Evolutionary conservation across 306 rosid genomes (phyloP).

Genomic region (Herpetospermum pedunculosum): DNA sequence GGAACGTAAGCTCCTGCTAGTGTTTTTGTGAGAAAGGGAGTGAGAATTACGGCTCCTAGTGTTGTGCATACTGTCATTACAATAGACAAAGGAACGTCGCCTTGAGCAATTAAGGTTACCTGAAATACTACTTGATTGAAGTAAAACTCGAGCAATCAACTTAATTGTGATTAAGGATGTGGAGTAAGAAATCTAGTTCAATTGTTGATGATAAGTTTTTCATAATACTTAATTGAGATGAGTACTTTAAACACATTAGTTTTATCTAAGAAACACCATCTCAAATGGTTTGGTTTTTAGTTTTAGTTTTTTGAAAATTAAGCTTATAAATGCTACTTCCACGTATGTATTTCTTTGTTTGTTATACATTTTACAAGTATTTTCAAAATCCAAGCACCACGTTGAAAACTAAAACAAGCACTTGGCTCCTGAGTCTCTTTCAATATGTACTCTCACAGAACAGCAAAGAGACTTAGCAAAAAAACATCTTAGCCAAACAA

Average conservation of each 20-base stretch:
- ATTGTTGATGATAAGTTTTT: background rate
- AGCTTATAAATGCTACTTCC: no score
- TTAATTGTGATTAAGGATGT: background rate
- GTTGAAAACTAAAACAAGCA: no score
- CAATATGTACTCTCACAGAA: background rate
- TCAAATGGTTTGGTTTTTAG: no score
- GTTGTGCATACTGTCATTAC: constrained; percentile 38
- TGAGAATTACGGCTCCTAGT: constrained; percentile 27
- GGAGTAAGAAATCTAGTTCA: background rate
- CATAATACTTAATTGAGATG: background rate
- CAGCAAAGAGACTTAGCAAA: background rate
- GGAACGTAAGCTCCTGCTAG: constrained; percentile 30
- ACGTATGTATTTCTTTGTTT: no score
- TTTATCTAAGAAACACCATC: background rate
- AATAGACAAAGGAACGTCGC: constrained; percentile 38
- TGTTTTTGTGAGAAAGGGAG: constrained; percentile 27
- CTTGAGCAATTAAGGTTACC: constrained; percentile 37
- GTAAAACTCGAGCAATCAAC: background rate
- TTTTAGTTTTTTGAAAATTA: no score
- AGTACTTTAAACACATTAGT: background rate
- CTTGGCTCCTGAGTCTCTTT: no score
- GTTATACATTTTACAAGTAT: no score
- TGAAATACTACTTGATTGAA: constrained; percentile 22
- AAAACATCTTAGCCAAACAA: background rate
- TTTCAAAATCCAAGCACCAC: no score